Evolutionary conservation across 352 stramenopile genomes (phyloP), one percentile per base, ranked within the genome.

Genomic region (Phytopythium ostracodes): DNA sequence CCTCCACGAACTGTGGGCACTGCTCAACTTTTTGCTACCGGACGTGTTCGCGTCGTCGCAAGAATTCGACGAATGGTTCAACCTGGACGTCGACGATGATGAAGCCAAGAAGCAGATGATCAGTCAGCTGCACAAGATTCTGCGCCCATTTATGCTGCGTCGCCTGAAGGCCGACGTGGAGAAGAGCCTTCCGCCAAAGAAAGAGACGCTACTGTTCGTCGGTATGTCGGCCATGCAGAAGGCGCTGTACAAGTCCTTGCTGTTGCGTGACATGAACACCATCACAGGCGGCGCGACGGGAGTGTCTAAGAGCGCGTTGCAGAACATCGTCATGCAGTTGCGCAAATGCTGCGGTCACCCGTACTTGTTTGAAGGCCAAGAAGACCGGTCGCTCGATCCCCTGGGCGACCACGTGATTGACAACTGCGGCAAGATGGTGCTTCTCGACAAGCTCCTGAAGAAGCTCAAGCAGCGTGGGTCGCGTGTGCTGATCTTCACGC

Each of bases 101-200:
- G 84, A 95, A 75, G 87, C 87, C 5, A 96, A 96, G 69, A 94
- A 96, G 64, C 84, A 93, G 54, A 93, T 96, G 85, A 96, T 96
- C 42, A 85, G 79, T 7, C 87, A 96, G 65, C 60, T 96, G 47
- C 87, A 96, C 71, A 91, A 92, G 60, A 96, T 96, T 51, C 66
- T 96, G 49, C 79, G 94, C 46, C 96, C 96, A 1, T 99, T 98
- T 76, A 98, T 99, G 78, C 72, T 99, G 46, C 89, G 98, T 59
- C 83, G 98, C 58, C 72, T 99, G 4, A 99, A 99, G 72, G 97
- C 98, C 51, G 97, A 99, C 76, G 98, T 99, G 5, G 98, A 99
- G 67, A 99, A 99, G 68, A 97, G 79, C 62, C 76, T 99, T 22
- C 96, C 96, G 14, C 94, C 95, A 7, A 99, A 99, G 80, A 96